Evolutionary conservation across 1,284 basidiomycete species (phyloP).

Genomic region (Cystobasidium slooffiae): DNA sequence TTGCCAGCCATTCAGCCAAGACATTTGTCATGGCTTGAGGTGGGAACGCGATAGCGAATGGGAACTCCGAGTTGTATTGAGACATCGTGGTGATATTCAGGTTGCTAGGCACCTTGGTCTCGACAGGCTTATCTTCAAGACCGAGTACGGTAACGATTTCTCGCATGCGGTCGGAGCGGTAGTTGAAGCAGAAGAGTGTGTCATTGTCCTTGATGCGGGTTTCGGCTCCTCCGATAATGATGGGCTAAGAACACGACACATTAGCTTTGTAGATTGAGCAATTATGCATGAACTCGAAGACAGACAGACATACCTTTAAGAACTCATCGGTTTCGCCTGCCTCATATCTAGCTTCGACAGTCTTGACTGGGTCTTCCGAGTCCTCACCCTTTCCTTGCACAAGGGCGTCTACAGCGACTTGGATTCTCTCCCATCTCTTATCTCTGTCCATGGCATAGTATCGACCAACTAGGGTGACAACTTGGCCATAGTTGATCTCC

Average conservation of each 20-base stretch:
- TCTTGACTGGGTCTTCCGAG: constrained; percentile 67
- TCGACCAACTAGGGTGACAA: constrained; percentile 79
- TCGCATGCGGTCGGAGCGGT: constrained; percentile 89
- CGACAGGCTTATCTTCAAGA: constrained; percentile 77
- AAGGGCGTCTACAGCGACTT: constrained; percentile 81
- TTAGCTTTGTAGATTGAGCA: background rate
- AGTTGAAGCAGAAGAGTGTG: constrained; percentile 92
- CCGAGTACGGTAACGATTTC: constrained; percentile 82
- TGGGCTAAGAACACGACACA: constrained; percentile 63
- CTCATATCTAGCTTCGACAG: constrained; percentile 72
- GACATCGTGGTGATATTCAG: constrained; percentile 91
- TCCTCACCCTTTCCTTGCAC: constrained; percentile 74
- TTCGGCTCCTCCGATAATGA: constrained; percentile 77
- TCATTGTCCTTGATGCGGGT: constrained; percentile 76
- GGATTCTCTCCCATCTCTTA: constrained; percentile 90
- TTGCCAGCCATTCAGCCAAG: constrained; percentile 82
- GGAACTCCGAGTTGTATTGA: constrained; percentile 84
- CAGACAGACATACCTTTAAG: constrained; percentile 61
- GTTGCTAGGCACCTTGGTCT: constrained; percentile 77
- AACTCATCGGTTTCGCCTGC: constrained; percentile 89
- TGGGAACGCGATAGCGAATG: constrained; percentile 83
- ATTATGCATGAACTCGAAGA: background rate
- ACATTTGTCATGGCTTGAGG: constrained; percentile 89
- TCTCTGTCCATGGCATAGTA: constrained; percentile 97
- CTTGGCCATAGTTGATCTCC: constrained; percentile 65